phyloP scores from a whole-genome alignment of 75 land plant species.

The Cupressus sempervirens region DNA sequence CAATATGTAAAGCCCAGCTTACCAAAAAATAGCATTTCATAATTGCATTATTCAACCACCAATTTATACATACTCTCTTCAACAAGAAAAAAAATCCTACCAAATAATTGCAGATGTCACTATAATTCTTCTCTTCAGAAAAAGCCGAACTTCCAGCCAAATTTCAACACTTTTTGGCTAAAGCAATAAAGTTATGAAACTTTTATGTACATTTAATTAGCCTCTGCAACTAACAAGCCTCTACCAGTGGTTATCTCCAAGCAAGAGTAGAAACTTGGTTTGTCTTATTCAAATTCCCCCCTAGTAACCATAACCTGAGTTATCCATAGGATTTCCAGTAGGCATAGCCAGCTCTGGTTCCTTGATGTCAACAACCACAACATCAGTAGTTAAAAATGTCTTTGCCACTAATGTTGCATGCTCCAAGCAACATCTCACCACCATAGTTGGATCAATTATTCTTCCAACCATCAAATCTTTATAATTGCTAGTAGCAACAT shows the following conservation, averaged over 20 bases:
- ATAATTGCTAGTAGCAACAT: slow-evolving; percentile 74
- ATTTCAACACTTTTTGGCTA: background rate
- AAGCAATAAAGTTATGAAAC: background rate
- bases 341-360: slow-evolving; percentile 53
- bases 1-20: background rate
- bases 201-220: background rate
- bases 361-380: slow-evolving; percentile 85
- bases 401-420: slow-evolving; percentile 89
- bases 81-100: background rate
- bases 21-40: too few species aligned
- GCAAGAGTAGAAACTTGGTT: background rate
- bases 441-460: slow-evolving; percentile 89
- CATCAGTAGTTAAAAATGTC: slow-evolving; percentile 82
- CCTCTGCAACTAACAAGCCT: background rate
- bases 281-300: background rate
- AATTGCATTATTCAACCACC: background rate
- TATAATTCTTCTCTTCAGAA: background rate
- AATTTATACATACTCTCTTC: background rate
- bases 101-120: background rate
- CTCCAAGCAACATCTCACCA: slow-evolving; percentile 90
- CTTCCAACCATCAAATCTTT: slow-evolving; percentile 87
- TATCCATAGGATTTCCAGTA: slow-evolving; percentile 72
- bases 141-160: slow-evolving; percentile 7
- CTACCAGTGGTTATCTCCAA: background rate
- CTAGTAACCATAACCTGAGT: slow-evolving; percentile 37